A percentile compares a stretch with the other conserved stretches of the same genome.
phyloP scores from a whole-genome alignment of 1,139 yeast genomes.

The Taphrina populina region DNA sequence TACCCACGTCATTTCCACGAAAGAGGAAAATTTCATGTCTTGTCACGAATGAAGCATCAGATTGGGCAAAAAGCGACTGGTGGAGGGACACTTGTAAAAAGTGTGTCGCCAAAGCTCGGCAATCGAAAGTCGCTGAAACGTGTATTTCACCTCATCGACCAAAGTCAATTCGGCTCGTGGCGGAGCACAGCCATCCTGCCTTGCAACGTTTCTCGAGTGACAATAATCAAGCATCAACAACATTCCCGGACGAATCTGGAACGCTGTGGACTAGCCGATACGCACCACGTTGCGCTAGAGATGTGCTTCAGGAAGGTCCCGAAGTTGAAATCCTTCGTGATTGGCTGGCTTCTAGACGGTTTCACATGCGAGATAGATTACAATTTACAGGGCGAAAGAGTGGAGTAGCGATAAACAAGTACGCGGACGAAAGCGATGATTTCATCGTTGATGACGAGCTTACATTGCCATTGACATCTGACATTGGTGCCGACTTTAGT shows the following conservation, averaged over 20 bases:
- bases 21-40: neutral
- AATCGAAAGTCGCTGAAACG: neutral
- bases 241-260: too few relatives aligned
- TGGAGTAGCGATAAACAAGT: conserved; percentile 4
- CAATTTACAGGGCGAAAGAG: neutral
- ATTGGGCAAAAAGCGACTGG: neutral
- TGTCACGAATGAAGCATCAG: neutral
- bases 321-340: conserved; percentile 15
- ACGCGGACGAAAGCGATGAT: conserved; percentile 3
- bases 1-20: neutral
- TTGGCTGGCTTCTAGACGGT: conserved; percentile 29
- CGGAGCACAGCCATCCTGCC: neutral
- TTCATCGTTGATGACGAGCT: conserved; percentile 9
- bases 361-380: neutral
- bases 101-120: neutral
- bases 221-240: too few relatives aligned
- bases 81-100: neutral
- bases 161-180: neutral
- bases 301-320: conserved; percentile 21
- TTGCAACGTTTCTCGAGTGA: neutral
- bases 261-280: conserved; percentile 5
- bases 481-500: conserved; percentile 10
- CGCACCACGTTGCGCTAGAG: conserved; percentile 17
- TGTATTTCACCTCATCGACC: neutral
- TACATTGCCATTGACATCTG: neutral